Evolutionary conservation across 352 stramenopile species (phyloP).

Genomic region (Pythium phragmiticola): DNA sequence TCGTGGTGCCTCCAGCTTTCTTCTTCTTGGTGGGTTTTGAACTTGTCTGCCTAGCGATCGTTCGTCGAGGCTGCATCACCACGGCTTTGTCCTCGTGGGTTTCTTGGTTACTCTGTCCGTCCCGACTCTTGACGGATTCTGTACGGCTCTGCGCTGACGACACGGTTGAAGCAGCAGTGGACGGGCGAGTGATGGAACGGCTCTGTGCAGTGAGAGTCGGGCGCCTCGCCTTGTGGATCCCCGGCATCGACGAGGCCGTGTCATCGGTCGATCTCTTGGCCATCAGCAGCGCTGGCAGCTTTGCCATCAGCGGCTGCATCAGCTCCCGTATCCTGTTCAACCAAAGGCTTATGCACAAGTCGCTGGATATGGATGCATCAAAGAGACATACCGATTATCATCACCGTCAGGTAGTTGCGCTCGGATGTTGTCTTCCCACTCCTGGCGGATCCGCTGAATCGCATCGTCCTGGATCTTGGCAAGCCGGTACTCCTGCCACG

Average conservation of each 20-base stretch:
- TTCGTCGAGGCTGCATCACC: neutral
- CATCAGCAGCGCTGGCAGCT: constrained; percentile 65
- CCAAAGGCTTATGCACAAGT: neutral
- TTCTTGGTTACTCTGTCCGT: constrained; percentile 24
- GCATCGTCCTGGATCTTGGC: constrained; percentile 83
- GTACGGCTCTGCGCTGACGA: constrained; percentile 7
- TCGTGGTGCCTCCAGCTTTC: constrained; percentile 32
- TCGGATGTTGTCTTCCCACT: constrained; percentile 63
- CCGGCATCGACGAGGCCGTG: neutral
- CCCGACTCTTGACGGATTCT: neutral
- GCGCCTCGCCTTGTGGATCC: constrained; percentile 20
- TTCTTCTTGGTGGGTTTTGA: constrained; percentile 36
- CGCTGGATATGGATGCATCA: neutral
- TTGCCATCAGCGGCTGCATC: constrained; percentile 76
- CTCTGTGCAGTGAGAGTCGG: constrained; percentile 7
- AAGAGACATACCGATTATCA: constrained; percentile 35
- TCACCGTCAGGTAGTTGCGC: constrained; percentile 47
- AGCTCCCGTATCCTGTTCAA: constrained; percentile 60
- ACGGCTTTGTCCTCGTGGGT: constrained; percentile 13
- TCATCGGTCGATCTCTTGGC: constrained; percentile 34
- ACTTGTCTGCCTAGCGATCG: constrained; percentile 18
- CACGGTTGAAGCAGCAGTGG: constrained; percentile 17
- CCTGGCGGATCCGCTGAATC: constrained; percentile 59
- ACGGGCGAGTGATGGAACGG: constrained; percentile 17
- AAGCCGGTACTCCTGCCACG: constrained; percentile 84